Evolutionary conservation across 2,329 filamentous ascomycete genomes (phyloP), one percentile per base, ranked within the genome.

Genomic region (Tolypocladium sp.): DNA sequence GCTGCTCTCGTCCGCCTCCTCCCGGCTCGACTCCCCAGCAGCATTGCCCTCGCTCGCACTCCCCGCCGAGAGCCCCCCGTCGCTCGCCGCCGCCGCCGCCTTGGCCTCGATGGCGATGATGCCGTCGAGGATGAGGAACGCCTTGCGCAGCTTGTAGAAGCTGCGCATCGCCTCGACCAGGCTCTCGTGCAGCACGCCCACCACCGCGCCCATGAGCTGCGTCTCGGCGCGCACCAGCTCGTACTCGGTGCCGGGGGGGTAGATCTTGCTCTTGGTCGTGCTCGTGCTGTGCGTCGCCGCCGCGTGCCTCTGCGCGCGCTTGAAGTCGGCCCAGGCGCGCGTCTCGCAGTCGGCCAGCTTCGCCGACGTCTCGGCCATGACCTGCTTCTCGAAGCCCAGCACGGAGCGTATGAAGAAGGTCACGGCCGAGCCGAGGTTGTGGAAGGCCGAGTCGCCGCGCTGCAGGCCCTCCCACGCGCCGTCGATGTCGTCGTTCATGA

Each of bases 131-230:
- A 91, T 88, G 44, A 91, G 77, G 68, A 90, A 97, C 0, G 93
- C 93, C 71, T 95, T 96, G 62, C 93, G 82, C 65, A 97, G 75
- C 73, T 94, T 96, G 70, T 96, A 95, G 69, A 97, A 97, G 7
- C 91, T 91, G 73, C 88, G 91, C 71, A 97, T 84, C 20, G 87
- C 91, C 71, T 97, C 94, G 0, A 92, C 93, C 66, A 97, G 75
- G 70, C 90, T 96, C 76, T 97, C 94, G 64, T 95, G 95, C 66
- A 97, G 77, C 20, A 97, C 90, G 0, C 86, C 91, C 0, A 97
- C 86, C 1, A 99, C 88, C 0, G 92, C 92, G 59, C 85, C 83
- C 88, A 97, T 96, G 63, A 97, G 80, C 73, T 96, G 91, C 2
- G 91, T 84, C 76, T 97, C 87, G 5, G 92, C 90, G 61, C 91